phyloP scores from a whole-genome alignment of 306 rosid species.

The Dicorynia guianensis region DNA sequence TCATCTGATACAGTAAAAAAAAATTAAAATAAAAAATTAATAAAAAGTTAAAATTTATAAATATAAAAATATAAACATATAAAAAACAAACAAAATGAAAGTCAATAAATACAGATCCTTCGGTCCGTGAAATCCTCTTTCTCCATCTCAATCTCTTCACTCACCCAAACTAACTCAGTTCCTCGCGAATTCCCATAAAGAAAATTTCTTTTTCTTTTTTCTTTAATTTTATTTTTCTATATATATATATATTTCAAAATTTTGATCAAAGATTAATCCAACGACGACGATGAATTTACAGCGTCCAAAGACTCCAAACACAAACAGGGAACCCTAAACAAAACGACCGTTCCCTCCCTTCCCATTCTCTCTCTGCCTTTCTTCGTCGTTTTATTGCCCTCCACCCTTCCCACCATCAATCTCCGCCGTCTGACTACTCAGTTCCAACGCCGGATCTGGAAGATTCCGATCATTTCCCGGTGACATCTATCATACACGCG shows the following conservation, averaged over 20 bases:
- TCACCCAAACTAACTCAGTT: slow-evolving; percentile 11
- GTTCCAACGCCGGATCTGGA: slow-evolving; percentile 21
- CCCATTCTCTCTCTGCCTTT: neutral
- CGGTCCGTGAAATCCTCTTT: slow-evolving; percentile 25
- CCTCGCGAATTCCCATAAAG: slow-evolving; percentile 41
- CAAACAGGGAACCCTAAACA: slow-evolving; percentile 36
- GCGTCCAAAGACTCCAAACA: slow-evolving; percentile 36
- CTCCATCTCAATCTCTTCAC: neutral
- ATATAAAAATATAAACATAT: too few species aligned
- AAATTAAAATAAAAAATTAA: too few species aligned
- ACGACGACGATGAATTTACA: slow-evolving; percentile 51
- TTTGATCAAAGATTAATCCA: slow-evolving; percentile 35
- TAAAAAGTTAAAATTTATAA: too few species aligned
- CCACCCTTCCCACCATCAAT: neutral
- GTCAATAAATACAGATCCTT: too few species aligned
- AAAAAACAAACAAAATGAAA: too few species aligned
- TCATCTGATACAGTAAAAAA: too few species aligned
- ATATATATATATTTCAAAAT: slow-evolving; percentile 29
- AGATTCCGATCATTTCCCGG: neutral
- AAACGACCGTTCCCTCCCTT: slow-evolving; percentile 32
- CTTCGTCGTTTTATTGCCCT: neutral
- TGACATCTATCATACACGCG: slow-evolving; percentile 34
- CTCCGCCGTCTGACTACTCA: slow-evolving; percentile 21
- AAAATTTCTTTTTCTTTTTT: slow-evolving; percentile 8
- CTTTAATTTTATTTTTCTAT: neutral